A percentile compares a stretch with the other conserved stretches of the same genome.
Conservation (phyloP, 2,329 filamentous ascomycete genomes). For the Beauveria bassiana region DNA sequence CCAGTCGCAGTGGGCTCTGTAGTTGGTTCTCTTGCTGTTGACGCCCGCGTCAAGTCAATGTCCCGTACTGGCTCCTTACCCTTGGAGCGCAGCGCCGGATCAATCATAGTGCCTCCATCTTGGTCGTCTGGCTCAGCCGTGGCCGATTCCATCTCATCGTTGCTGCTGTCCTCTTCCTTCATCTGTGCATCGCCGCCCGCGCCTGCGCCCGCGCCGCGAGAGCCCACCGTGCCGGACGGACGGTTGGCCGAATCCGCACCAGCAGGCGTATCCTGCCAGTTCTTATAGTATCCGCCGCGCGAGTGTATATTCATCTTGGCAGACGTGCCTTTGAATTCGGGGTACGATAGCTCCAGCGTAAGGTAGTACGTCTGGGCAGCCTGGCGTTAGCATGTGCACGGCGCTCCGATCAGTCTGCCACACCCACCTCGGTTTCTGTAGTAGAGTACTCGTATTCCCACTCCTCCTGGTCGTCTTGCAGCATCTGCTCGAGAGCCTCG, state of each 20-base stretch:
- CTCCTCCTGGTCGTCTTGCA: conserved; percentile 43
- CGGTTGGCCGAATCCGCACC: conserved; percentile 19
- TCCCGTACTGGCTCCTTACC: conserved; percentile 11
- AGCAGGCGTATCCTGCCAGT: conserved; percentile 26
- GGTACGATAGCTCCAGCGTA: conserved; percentile 54
- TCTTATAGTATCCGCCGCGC: conserved; percentile 40
- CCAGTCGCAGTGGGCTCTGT: conserved; percentile 4
- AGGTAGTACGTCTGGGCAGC: conserved; percentile 52
- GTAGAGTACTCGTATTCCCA: conserved; percentile 62
- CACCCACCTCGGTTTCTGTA: conserved; percentile 51
- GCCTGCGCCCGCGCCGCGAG: background rate
- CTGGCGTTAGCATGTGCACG: background rate
- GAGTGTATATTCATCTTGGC: conserved; percentile 30
- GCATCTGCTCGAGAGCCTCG: conserved; percentile 19
- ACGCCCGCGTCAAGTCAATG: conserved; percentile 5
- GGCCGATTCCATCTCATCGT: conserved; percentile 26
- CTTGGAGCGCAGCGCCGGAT: conserved; percentile 19
- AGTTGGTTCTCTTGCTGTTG: conserved; percentile 6
- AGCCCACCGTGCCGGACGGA: background rate
- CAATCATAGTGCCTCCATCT: conserved; percentile 21
- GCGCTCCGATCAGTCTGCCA: background rate
- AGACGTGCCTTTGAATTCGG: conserved; percentile 44
- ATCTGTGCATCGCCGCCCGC: conserved; percentile 12
- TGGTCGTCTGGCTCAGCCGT: conserved; percentile 20
- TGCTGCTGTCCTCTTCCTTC: conserved; percentile 19